Evolutionary conservation across 2,329 filamentous ascomycete species (phyloP).

Genomic region (Microsporum audouinii): DNA sequence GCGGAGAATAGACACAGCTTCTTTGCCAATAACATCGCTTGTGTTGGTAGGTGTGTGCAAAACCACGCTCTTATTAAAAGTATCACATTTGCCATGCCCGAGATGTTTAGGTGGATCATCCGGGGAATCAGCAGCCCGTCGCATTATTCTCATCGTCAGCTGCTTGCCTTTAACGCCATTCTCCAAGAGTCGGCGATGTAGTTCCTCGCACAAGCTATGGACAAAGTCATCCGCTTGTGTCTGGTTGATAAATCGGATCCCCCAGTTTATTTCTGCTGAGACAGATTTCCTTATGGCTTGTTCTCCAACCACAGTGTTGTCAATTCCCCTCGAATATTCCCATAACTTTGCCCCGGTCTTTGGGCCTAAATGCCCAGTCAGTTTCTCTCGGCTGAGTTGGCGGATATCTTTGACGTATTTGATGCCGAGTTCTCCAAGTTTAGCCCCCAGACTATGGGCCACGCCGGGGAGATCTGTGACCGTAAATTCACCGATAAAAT

Average conservation of each 20-base stretch:
- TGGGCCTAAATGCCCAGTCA: conserved; percentile 64
- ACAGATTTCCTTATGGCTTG: conserved; percentile 83
- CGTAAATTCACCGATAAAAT: conserved; percentile 63
- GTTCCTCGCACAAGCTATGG: conserved; percentile 68
- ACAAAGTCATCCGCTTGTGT: conserved; percentile 91
- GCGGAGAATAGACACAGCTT: conserved; percentile 73
- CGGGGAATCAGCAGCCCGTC: conserved; percentile 71
- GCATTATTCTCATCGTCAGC: conserved; percentile 91
- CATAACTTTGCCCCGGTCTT: conserved; percentile 87
- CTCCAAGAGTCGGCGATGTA: conserved; percentile 67
- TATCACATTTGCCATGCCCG: conserved; percentile 90
- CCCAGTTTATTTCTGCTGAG: conserved; percentile 96
- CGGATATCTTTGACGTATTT: conserved; percentile 74
- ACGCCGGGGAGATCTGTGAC: conserved; percentile 82
- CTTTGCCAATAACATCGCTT: conserved; percentile 58
- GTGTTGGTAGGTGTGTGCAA: conserved; percentile 79
- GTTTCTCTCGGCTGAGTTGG: conserved; percentile 60
- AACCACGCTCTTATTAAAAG: conserved; percentile 73
- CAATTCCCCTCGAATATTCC: conserved; percentile 83
- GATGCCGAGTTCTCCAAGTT: conserved; percentile 76
- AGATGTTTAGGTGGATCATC: conserved; percentile 86
- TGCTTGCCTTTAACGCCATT: conserved; percentile 80
- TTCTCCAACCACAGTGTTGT: conserved; percentile 73
- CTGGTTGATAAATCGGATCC: conserved; percentile 85
- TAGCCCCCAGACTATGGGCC: conserved; percentile 77